Conservation (phyloP, 495 filamentous ascomycete species). For the Penicillium bovifimosum region DNA sequence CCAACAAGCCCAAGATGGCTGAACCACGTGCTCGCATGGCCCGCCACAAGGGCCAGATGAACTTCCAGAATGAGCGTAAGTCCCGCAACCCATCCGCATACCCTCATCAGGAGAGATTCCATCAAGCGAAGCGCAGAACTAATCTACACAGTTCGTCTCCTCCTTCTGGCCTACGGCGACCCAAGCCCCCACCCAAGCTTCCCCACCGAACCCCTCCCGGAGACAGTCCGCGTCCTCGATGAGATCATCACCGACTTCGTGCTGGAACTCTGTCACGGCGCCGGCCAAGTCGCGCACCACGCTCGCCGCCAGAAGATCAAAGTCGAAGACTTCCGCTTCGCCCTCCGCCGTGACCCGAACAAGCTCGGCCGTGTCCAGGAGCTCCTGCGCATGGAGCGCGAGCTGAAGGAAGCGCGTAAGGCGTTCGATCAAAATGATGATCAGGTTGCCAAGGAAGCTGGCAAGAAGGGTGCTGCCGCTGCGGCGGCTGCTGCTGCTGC, state of each 20-base stretch:
- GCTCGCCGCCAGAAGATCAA: constrained; percentile 91
- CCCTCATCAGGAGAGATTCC: not conserved
- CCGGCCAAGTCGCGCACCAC: constrained; percentile 73
- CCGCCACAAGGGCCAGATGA: constrained; percentile 84
- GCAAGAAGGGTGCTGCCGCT: constrained; percentile 28
- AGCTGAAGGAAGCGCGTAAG: constrained; percentile 71
- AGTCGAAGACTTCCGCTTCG: constrained; percentile 94
- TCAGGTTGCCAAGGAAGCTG: constrained; percentile 41
- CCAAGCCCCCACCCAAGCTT: constrained; percentile 41
- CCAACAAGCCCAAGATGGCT: constrained; percentile 34
- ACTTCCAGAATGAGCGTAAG: constrained; percentile 77
- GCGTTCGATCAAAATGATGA: constrained; percentile 55
- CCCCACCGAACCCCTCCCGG: constrained; percentile 58
- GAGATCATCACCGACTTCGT: constrained; percentile 92
- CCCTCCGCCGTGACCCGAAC: constrained; percentile 72
- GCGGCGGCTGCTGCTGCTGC: constrained; percentile 2
- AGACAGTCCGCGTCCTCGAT: constrained; percentile 81
- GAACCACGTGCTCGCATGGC: constrained; percentile 72
- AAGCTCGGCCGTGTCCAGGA: constrained; percentile 89
- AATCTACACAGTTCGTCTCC: constrained; percentile 55
- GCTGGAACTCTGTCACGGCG: constrained; percentile 83
- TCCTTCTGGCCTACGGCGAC: constrained; percentile 88
- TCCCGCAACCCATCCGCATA: not conserved
- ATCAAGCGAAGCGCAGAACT: not conserved
- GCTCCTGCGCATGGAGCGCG: constrained; percentile 72